Base-by-base conservation (phyloP, 768 basidiomycete species). In the Mycena olivaceomarginata region DNA sequence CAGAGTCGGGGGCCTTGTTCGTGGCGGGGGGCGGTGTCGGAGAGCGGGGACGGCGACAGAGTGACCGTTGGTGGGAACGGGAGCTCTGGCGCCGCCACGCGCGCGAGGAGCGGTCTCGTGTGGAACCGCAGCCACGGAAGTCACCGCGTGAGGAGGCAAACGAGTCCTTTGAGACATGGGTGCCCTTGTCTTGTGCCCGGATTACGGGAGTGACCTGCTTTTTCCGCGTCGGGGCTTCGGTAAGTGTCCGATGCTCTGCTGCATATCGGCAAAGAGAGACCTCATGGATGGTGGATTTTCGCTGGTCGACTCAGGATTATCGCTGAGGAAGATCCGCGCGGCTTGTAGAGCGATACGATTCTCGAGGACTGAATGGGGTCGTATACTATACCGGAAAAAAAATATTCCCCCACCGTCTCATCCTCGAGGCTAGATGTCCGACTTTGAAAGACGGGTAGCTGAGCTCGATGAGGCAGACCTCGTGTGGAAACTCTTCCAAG, bases 261-360 rank as follows among this genome's bases (percentile, higher is more conserved):
- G 6, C 70, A 71, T 10, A 60, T 71, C 70, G 25, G 40, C 53
- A 57, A 71, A 2, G 25, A 71, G 53, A 10, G 70, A 41, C 25
- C 8, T 71, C 59, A 60, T n/a, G 40, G 39, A 43, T 31, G 57
- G 31, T 12, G 43, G 8, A 15, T 71, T 9, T 12, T 13, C 51
- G 53, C 7, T 66, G 8, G 25, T 71, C 70, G 43, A 45, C 5
- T 71, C 70, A 25, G 40, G 22, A 41, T 22, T 45, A 37, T 71
- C 70, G 59, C 13, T 60, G 15, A 71, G 70, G 41, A 62, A 46
- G 11, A 45, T 45, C 3, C 43, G 43, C 4, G 43, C 43, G 9
- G 43, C 43, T 45, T 45, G 43, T 11, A 22, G 46, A 18, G 70
- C 70, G 1, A 51, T 13, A 51, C 1, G 20, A 18, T 51, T 51